Evolutionary conservation across 225 moss, liverwort and hornwort genomes (phyloP).

Genomic region (Climacium dendroides): DNA sequence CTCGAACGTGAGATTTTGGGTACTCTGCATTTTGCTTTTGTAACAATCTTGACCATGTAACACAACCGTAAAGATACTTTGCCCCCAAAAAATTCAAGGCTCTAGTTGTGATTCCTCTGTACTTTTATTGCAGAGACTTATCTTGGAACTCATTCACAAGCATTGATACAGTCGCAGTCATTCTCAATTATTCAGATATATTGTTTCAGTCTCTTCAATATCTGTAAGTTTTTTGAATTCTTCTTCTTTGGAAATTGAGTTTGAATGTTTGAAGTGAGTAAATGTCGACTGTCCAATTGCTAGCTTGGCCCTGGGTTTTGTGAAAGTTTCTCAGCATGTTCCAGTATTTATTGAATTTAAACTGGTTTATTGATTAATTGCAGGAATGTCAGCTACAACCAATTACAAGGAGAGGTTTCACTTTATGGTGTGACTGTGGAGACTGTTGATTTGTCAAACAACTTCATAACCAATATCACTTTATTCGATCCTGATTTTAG

Average conservation of each 20-base stretch:
- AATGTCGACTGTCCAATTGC: not conserved
- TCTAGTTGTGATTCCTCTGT: not conserved
- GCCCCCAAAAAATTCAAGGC: not conserved
- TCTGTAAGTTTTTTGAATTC: not conserved
- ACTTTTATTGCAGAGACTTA: not conserved
- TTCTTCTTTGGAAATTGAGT: not conserved
- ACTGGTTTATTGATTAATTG: not conserved
- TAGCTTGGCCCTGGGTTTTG: not conserved
- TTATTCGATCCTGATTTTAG: rapidly evolving
- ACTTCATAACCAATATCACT: not conserved
- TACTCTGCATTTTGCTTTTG: not conserved
- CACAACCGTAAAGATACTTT: not conserved
- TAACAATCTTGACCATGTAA: no score
- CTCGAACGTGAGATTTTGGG: not conserved
- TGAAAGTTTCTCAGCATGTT: not conserved
- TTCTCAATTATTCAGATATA: no score
- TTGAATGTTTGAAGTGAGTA: not conserved
- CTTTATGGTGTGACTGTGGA: rapidly evolving
- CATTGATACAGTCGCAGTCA: no score
- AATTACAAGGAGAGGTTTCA: not conserved
- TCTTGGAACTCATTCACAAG: not conserved
- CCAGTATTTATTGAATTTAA: not conserved
- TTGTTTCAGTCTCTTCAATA: no score
- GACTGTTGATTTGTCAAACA: not conserved
- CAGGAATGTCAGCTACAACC: not conserved